These are phyloP conservation scores for Kodamaea laetipori DNA, from an alignment of 805 yeast species.

Conservation along the genomic window DNA sequence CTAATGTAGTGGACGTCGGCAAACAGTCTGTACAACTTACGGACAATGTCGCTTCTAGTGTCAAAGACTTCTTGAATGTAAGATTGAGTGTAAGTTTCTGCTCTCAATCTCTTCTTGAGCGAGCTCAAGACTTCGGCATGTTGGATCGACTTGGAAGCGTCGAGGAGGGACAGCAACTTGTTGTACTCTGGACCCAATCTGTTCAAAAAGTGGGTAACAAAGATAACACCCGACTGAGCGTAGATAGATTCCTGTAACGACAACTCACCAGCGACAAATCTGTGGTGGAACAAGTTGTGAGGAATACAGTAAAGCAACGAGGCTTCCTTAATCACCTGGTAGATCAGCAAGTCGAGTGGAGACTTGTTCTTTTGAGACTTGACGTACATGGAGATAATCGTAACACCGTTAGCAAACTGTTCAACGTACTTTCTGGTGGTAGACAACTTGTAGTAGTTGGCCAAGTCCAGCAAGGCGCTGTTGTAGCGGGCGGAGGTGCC, in stretches of 20 bases:
- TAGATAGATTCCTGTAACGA: constrained; percentile 94
- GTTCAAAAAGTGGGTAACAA: constrained; percentile 92
- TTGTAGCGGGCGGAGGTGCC: constrained; percentile 83
- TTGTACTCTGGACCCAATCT: constrained; percentile 89
- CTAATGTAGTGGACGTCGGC: constrained; percentile 87
- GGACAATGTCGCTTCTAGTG: constrained; percentile 67
- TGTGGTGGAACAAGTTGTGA: constrained; percentile 72
- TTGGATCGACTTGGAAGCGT: constrained; percentile 58
- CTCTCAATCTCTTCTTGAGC: constrained; percentile 84
- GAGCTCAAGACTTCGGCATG: constrained; percentile 76
- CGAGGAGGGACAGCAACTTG: constrained; percentile 64
- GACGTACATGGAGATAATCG: constrained; percentile 85
- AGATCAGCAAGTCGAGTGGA: constrained; percentile 73
- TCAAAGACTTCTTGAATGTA: constrained; percentile 78
- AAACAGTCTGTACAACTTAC: constrained; percentile 85
- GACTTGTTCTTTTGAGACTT: constrained; percentile 53
- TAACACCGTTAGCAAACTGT: constrained; percentile 85
- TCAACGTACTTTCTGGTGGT: constrained; percentile 92
- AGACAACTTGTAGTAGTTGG: constrained; percentile 82
- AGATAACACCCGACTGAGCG: constrained; percentile 90
- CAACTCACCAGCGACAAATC: constrained; percentile 72
- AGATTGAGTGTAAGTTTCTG: constrained; percentile 89
- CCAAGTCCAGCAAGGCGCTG: constrained; percentile 82
- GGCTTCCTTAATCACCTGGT: constrained; percentile 92
- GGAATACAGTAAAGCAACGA: constrained; percentile 91